Evolutionary conservation across 192 early-diverging fungal species (phyloP).

Genomic region (Obelidium mucronatum): DNA sequence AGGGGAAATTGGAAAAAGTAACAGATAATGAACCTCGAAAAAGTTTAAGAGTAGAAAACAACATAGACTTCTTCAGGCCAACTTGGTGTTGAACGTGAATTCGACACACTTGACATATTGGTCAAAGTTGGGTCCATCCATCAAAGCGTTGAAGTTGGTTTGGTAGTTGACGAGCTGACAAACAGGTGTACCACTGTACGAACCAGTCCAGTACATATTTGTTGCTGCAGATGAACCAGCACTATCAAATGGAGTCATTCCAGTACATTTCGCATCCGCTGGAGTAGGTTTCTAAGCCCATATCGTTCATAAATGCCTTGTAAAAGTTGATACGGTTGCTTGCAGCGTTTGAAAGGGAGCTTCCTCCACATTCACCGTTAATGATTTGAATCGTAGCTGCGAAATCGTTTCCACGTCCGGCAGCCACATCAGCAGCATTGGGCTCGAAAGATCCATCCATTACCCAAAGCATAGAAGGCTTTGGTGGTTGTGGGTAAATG

Average conservation of each 20-base stretch:
- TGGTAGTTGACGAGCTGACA: constrained; percentile 18
- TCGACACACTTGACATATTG: constrained; percentile 27
- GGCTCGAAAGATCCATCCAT: constrained; percentile 15
- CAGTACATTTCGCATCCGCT: not conserved
- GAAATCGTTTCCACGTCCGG: constrained; percentile 15
- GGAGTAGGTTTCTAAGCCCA: not conserved
- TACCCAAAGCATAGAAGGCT: constrained; percentile 28
- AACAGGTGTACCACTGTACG: not conserved
- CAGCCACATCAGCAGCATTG: constrained; percentile 8
- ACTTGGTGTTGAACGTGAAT: not conserved
- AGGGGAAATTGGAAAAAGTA: too few species aligned
- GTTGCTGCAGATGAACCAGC: not conserved
- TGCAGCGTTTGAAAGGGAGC: not conserved
- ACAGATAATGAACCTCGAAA: too few species aligned
- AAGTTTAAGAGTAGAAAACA: not conserved
- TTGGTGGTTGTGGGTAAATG: constrained; percentile 29
- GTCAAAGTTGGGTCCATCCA: constrained; percentile 22
- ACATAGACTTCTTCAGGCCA: not conserved
- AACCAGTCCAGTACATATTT: not conserved
- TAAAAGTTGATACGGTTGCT: not conserved
- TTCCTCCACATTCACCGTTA: constrained; percentile 23
- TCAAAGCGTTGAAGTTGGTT: constrained; percentile 23
- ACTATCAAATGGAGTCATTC: not conserved
- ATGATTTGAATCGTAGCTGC: constrained; percentile 32
- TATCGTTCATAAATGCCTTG: not conserved